Evolutionary conservation across 441 rosid species (phyloP), one percentile per base, ranked within the genome.

Genomic region (Daphne laureola): DNA sequence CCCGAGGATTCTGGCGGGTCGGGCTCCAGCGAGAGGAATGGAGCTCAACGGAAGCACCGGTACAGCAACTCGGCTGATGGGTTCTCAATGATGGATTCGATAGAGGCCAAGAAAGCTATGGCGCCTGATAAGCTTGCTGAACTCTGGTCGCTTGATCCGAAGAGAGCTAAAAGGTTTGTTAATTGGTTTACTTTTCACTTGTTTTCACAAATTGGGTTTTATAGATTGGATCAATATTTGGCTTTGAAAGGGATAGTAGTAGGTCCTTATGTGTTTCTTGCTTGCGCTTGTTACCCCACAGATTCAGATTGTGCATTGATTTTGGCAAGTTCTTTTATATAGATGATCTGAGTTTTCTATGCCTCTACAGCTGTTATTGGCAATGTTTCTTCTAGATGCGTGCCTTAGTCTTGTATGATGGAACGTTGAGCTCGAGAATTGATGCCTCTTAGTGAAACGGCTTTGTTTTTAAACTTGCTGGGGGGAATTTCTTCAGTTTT

Each of bases 51-150:
- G 8, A 71, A 84, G 56, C 98, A 91, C 49, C 67, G 90, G 58
- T 76, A 87, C 53, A 86, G 96, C 76, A 81, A 82, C 64, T 87
- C 98, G 4, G 76, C 78, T 38, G 96, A 87, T 58, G 95, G 89
- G 36, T 83, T 81, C 36, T 82, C 84, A 41, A 47, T 61, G 8
- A 15, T 79, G 81, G 95, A 82, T 51, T 75, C 90, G 2, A 78
- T 87, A 17, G 96, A 91, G 63, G 90, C 96, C 6, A 86, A 86
- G 78, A 91, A 87, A 77, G 98, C 98, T 46, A 86, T 91, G 98
- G 87, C 84, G 65, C 89, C 98, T 54, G 86, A 80, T 53, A 91
- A 86, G 68, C 91, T 91, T 40, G 93, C 89, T 18, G 95, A 87
- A 75, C 69, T 91, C 57, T 85, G 95, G 95, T 63, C 74, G 17